phyloP scores from a whole-genome alignment of 2,329 filamentous ascomycete species.

The Alternaria postmessia region DNA sequence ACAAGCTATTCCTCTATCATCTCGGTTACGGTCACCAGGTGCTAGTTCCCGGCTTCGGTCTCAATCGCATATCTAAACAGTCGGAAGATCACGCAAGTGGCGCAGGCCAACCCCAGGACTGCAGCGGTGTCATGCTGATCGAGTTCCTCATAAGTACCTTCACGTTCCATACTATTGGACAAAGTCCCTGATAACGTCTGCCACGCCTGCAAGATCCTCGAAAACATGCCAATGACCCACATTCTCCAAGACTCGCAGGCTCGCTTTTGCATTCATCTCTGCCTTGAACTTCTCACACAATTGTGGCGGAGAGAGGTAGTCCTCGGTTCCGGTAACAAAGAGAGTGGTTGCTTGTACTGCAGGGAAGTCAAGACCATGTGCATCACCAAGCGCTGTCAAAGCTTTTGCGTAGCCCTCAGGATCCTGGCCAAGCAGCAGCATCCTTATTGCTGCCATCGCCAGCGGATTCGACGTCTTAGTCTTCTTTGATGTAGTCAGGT shows the following conservation, averaged over 20 bases:
- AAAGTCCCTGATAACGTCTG: neutral
- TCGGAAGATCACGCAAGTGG: too few relatives aligned
- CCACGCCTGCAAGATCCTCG: constrained; percentile 53
- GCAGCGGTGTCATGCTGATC: neutral
- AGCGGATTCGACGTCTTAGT: constrained; percentile 45
- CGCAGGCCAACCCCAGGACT: too few relatives aligned
- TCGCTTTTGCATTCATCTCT: constrained; percentile 16
- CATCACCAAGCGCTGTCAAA: constrained; percentile 58
- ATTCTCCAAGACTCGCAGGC: constrained; percentile 48
- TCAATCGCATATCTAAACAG: too few relatives aligned
- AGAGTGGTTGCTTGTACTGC: neutral
- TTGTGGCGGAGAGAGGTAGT: neutral
- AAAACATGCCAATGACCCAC: constrained; percentile 63
- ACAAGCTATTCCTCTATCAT: too few relatives aligned
- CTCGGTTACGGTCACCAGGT: too few relatives aligned
- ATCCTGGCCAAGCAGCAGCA: constrained; percentile 59
- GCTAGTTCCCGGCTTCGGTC: too few relatives aligned
- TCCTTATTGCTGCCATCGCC: constrained; percentile 53
- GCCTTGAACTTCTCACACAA: neutral
- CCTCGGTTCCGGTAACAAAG: neutral
- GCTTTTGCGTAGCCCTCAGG: constrained; percentile 65
- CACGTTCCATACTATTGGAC: neutral
- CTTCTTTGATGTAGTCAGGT: neutral
- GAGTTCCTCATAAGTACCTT: neutral
- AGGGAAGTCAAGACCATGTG: constrained; percentile 45